Conservation (phyloP, 208 protist species). For the Zelonia costaricensis region DNA sequence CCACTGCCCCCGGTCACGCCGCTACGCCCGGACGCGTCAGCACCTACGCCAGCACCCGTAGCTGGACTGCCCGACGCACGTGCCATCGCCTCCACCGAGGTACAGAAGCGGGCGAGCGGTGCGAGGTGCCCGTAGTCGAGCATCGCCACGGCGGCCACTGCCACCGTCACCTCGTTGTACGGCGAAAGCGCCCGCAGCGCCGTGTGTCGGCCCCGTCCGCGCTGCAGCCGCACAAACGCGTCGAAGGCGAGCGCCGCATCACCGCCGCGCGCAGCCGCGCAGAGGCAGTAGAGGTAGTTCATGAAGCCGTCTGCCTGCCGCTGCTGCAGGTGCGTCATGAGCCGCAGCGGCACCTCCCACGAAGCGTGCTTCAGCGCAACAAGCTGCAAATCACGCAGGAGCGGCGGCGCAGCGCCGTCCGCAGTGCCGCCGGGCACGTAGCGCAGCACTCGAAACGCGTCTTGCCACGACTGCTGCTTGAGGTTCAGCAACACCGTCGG, state of each 20-base stretch:
- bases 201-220: conserved; percentile 15
- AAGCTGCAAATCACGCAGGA: conserved; percentile 72
- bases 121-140: conserved; percentile 54
- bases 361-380: conserved; percentile 67
- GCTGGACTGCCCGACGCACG: too few relatives aligned
- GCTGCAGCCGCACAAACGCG: conserved; percentile 24
- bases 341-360: conserved; percentile 54
- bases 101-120: conserved; percentile 28
- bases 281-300: conserved; percentile 80
- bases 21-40: conserved; percentile 11
- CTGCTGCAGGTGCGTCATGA: conserved; percentile 26
- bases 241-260: conserved; percentile 23
- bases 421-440: conserved; percentile 18
- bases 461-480: conserved; percentile 65
- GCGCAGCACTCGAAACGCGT: conserved; percentile 66
- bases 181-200: conserved; percentile 20
- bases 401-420: conserved; percentile 11
- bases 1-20: too few relatives aligned
- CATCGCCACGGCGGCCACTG: conserved; percentile 61
- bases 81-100: conserved; percentile 21
- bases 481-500: conserved; percentile 63
- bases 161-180: conserved; percentile 71
- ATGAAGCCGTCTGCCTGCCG: conserved; percentile 56
- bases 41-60: too few relatives aligned
- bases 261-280: conserved; percentile 53